Evolutionary conservation across 2,329 filamentous ascomycete species (phyloP).

Genomic region (Hypoxylon sp.): DNA sequence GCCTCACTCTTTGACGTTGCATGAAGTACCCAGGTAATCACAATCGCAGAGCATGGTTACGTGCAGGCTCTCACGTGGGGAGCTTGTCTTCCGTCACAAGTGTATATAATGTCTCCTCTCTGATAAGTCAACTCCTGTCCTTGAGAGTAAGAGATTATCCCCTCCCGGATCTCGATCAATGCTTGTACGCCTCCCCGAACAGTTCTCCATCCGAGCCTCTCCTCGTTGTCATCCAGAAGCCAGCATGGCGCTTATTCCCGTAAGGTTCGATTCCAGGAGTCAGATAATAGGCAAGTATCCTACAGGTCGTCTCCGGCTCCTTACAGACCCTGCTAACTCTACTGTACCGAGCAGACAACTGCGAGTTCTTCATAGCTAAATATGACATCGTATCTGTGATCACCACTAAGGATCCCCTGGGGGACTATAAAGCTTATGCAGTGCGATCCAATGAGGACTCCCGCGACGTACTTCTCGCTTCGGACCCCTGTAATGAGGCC

Average conservation of each 20-base stretch:
- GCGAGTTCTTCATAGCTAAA: conserved; percentile 48
- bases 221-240: conserved; percentile 26
- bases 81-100: conserved; percentile 18
- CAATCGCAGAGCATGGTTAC: conserved; percentile 29
- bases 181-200: conserved; percentile 44
- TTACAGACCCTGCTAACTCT: conserved; percentile 4
- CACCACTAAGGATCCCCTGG: conserved; percentile 40
- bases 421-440: conserved; percentile 46
- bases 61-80: conserved; percentile 40
- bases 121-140: conserved; percentile 20
- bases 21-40: conserved; percentile 28
- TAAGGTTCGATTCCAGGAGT: conserved; percentile 44
- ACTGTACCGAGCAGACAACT: conserved; percentile 43
- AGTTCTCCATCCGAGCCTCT: conserved; percentile 20
- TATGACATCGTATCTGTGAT: conserved; percentile 48
- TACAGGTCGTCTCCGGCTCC: background rate
- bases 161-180: conserved; percentile 40
- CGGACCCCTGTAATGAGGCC: conserved; percentile 38
- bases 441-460: conserved; percentile 42
- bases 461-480: conserved; percentile 46
- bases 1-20: conserved; percentile 37
- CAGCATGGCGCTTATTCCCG: conserved; percentile 38
- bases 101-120: conserved; percentile 43
- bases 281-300: conserved; percentile 47
- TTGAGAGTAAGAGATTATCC: conserved; percentile 24